phyloP scores from a whole-genome alignment of 2,329 filamentous ascomycete species.

The Tricladium varicosporioides region DNA sequence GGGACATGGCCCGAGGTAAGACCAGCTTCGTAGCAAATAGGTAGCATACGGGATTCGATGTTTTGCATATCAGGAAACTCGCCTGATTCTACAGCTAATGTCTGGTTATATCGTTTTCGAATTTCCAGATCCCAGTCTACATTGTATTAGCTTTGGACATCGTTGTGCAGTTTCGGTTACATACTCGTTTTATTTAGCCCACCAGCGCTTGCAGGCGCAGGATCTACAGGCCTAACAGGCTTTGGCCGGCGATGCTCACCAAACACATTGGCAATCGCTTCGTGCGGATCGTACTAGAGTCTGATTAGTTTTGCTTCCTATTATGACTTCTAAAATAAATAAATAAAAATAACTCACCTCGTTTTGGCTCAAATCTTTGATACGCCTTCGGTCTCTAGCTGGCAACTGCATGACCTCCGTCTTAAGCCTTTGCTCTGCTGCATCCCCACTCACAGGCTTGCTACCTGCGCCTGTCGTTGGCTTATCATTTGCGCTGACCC shows the following conservation, averaged over 20 bases:
- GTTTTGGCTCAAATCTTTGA: conserved; percentile 63
- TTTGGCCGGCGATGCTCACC: conserved; percentile 36
- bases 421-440: conserved; percentile 63
- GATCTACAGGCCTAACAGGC: conserved; percentile 48
- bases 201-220: conserved; percentile 66
- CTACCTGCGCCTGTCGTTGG: conserved; percentile 53
- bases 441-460: conserved; percentile 64
- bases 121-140: conserved; percentile 66
- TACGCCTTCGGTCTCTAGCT: conserved; percentile 61
- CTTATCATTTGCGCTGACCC: conserved; percentile 72
- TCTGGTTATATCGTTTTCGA: conserved; percentile 61
- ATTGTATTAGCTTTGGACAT: conserved; percentile 17
- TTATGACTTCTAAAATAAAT: not conserved
- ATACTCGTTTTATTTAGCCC: conserved; percentile 73
- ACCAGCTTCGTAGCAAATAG: conserved; percentile 66
- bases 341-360: too few species aligned
- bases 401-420: conserved; percentile 70
- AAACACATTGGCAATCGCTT: conserved; percentile 33
- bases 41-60: conserved; percentile 64
- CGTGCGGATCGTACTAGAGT: conserved; percentile 32
- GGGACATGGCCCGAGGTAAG: conserved; percentile 56
- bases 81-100: conserved; percentile 64
- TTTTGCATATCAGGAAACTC: conserved; percentile 66
- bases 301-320: not conserved
- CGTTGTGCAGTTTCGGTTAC: conserved; percentile 49